Percentiles rank a stretch among this genome's conserved stretches.
Conservation (phyloP, 78 protist genomes). For the Paulinella micropora region DNA sequence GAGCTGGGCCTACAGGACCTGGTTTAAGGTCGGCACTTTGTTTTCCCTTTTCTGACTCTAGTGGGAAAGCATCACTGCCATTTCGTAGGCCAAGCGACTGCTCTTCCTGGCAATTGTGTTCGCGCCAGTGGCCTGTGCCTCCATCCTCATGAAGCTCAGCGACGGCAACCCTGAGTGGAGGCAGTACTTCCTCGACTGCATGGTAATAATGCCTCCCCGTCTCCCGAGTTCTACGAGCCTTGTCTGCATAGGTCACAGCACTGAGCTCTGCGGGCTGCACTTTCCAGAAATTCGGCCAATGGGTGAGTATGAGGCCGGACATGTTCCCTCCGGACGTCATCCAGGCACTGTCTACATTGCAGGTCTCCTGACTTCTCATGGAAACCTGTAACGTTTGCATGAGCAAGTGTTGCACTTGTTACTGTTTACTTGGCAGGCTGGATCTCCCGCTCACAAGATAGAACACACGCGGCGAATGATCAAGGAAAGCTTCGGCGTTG, state of each 20-base stretch:
- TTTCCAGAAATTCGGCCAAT: constrained; percentile 24
- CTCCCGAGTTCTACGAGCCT: neutral
- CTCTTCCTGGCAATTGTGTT: neutral
- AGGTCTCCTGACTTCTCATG: too few species aligned
- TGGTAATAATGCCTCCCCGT: neutral
- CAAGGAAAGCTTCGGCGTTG: too few species aligned
- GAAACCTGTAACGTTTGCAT: too few species aligned
- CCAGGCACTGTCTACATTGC: neutral
- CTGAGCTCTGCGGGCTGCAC: neutral
- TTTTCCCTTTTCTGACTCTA: too few species aligned
- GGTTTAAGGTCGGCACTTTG: too few species aligned
- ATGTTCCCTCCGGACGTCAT: constrained; percentile 13
- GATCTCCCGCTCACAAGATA: too few species aligned
- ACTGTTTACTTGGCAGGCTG: too few species aligned
- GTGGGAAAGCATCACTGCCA: too few species aligned
- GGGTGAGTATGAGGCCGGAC: constrained; percentile 23
- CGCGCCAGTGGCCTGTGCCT: neutral
- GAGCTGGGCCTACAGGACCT: neutral
- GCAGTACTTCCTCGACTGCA: neutral
- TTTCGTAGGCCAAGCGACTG: neutral
- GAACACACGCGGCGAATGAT: too few species aligned
- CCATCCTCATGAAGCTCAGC: neutral
- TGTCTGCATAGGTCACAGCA: neutral
- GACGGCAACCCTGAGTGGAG: neutral
- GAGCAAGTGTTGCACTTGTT: too few species aligned